These are phyloP conservation scores for Cryptosporidium bovis DNA, from an alignment of 169 alveolate species.

Conservation along the genomic window DNA sequence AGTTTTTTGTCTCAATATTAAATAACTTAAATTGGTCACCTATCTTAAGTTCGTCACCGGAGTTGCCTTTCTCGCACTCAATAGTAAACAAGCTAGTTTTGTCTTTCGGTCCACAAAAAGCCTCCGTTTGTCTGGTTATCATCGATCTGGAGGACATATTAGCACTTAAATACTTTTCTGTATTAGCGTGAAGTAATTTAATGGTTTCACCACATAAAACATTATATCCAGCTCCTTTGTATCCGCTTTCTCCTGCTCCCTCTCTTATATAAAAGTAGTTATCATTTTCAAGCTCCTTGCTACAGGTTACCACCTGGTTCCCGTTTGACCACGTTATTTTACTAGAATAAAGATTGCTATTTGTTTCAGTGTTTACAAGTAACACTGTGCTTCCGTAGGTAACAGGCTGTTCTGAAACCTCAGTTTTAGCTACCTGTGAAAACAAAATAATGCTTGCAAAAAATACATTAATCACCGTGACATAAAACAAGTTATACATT, in stretches of 20 bases:
- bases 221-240: slow-evolving; percentile 64
- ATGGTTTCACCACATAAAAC: slow-evolving; percentile 58
- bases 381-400: slow-evolving; percentile 65
- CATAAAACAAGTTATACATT: no score
- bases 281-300: slow-evolving; percentile 5
- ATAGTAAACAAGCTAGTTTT: slow-evolving; percentile 18
- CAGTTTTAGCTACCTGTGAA: background rate
- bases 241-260: background rate
- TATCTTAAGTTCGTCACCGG: slow-evolving; percentile 28
- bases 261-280: slow-evolving; percentile 49
- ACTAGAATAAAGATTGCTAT: slow-evolving; percentile 37
- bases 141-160: slow-evolving; percentile 29
- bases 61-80: slow-evolving; percentile 33
- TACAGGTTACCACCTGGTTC: slow-evolving; percentile 60
- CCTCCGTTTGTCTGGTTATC: slow-evolving; percentile 51
- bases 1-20: slow-evolving; percentile 50
- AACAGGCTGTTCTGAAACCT: background rate
- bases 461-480: background rate
- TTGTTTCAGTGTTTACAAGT: slow-evolving; percentile 19
- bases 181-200: slow-evolving; percentile 8
- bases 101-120: slow-evolving; percentile 28
- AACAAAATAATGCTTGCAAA: background rate
- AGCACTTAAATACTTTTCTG: slow-evolving; percentile 33
- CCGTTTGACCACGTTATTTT: slow-evolving; percentile 74
- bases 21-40: slow-evolving; percentile 25